These are phyloP conservation scores for Posidonia oceanica DNA, from an alignment of 116 monocot genomes.

Conservation along the genomic window DNA sequence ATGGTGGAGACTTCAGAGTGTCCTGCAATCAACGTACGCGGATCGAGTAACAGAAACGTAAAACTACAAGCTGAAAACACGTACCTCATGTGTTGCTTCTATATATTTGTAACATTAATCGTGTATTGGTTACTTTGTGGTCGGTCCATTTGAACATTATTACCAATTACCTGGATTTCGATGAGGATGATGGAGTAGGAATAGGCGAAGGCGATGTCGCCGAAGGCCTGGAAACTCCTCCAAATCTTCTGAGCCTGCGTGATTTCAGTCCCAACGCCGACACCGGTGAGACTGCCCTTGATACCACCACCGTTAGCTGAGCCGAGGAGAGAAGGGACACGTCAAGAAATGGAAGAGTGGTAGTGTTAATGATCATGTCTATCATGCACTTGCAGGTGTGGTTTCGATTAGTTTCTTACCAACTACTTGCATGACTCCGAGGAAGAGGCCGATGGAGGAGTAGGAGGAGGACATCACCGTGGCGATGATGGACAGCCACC, in stretches of 20 bases:
- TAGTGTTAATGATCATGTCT: no score
- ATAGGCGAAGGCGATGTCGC: slow-evolving; percentile 88
- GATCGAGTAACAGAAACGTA: no score
- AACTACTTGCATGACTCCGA: slow-evolving; percentile 49
- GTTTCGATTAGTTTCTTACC: slow-evolving; percentile 8
- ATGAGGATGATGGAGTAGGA: slow-evolving; percentile 80
- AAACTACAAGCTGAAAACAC: no score
- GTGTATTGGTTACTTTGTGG: no score
- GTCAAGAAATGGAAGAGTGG: no score
- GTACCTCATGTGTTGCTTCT: no score
- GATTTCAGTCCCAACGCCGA: slow-evolving; percentile 33
- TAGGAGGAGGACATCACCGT: slow-evolving; percentile 94
- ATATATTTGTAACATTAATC: no score
- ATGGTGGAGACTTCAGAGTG: slow-evolving; percentile 61
- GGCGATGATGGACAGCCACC: slow-evolving; percentile 83
- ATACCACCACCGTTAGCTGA: slow-evolving; percentile 10
- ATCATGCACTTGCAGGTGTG: background rate
- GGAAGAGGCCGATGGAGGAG: slow-evolving; percentile 59
- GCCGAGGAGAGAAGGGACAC: no score
- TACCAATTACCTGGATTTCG: slow-evolving; percentile 52
- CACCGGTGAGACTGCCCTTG: slow-evolving; percentile 61
- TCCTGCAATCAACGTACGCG: slow-evolving; percentile 28
- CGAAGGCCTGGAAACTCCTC: slow-evolving; percentile 74
- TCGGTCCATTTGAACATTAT: no score
- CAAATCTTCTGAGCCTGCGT: slow-evolving; percentile 48